These are phyloP conservation scores for Diaporthe velutina DNA, from an alignment of 2,329 filamentous ascomycete genomes.

Conservation along the genomic window DNA sequence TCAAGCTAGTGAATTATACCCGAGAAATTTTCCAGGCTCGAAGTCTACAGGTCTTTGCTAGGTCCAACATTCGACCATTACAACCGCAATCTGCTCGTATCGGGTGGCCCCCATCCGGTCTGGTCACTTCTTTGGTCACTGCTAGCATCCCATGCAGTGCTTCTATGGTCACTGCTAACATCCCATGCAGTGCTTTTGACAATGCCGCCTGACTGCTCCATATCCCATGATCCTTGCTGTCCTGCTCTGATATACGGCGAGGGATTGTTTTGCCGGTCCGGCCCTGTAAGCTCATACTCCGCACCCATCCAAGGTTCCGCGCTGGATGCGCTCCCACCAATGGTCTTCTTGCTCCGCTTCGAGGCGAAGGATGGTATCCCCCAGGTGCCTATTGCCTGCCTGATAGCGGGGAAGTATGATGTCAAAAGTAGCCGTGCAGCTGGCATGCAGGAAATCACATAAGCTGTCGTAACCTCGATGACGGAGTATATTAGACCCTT, in stretches of 20 bases:
- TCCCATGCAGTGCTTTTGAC: conserved; percentile 8
- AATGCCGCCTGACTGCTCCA: conserved; percentile 1
- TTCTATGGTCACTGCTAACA: neutral
- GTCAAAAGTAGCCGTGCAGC: neutral
- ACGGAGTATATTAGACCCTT: neutral
- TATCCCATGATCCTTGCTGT: neutral
- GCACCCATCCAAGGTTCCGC: conserved; percentile 6
- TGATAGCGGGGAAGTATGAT: conserved; percentile 6
- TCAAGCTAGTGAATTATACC: too few species aligned
- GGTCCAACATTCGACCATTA: neutral
- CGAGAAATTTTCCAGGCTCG: neutral
- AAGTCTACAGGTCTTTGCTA: too few species aligned
- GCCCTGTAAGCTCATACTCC: neutral
- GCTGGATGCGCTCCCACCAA: neutral
- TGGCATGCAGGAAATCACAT: conserved; percentile 9
- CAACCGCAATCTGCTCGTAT: neutral
- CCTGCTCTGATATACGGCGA: conserved; percentile 4
- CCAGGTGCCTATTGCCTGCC: conserved; percentile 1
- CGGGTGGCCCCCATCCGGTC: neutral
- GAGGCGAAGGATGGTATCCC: conserved; percentile 1
- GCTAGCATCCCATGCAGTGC: neutral
- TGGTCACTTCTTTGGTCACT: too few species aligned
- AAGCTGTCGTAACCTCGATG: conserved; percentile 3
- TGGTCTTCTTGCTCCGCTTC: conserved; percentile 1
- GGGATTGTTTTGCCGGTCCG: neutral